Percentiles rank a stretch among this genome's conserved stretches.
These are phyloP conservation scores for Saposhnikovia divaricata DNA, from an alignment of 129 eudicot genomes.

Conservation along the genomic window DNA sequence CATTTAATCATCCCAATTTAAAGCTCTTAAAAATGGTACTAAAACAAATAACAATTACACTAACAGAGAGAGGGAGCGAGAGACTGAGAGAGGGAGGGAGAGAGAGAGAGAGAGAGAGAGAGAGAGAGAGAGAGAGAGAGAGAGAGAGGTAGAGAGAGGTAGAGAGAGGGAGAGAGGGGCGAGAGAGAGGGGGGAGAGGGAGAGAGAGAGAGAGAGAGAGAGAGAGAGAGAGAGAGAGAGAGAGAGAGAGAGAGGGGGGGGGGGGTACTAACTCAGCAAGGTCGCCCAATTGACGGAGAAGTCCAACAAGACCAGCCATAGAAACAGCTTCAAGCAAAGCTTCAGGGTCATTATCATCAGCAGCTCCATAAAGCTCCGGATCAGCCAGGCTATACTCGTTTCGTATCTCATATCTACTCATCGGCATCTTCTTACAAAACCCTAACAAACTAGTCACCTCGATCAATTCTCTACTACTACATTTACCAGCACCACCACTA, in stretches of 20 bases:
- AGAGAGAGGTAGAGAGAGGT: no score
- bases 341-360: constrained; percentile 91
- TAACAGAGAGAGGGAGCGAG: no score
- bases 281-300: constrained; percentile 97
- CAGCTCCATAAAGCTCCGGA: constrained; percentile 66
- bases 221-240: neutral
- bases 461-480: neutral
- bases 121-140: no score
- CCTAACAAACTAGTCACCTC: neutral
- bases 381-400: constrained; percentile 80
- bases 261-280: constrained; percentile 60
- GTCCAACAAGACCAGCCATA: constrained; percentile 90
- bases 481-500: no score
- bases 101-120: no score
- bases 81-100: no score
- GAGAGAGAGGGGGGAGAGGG: neutral
- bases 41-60: neutral
- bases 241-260: neutral
- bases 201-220: neutral
- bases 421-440: constrained; percentile 45
- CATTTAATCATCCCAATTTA: neutral
- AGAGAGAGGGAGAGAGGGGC: neutral
- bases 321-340: constrained; percentile 96
- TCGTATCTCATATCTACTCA: constrained; percentile 60
- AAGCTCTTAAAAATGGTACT: neutral